A percentile compares a stretch with the other conserved stretches of the same genome.
phyloP scores from a whole-genome alignment of 2,329 filamentous ascomycete species.

The Colletotrichum costaricense region DNA sequence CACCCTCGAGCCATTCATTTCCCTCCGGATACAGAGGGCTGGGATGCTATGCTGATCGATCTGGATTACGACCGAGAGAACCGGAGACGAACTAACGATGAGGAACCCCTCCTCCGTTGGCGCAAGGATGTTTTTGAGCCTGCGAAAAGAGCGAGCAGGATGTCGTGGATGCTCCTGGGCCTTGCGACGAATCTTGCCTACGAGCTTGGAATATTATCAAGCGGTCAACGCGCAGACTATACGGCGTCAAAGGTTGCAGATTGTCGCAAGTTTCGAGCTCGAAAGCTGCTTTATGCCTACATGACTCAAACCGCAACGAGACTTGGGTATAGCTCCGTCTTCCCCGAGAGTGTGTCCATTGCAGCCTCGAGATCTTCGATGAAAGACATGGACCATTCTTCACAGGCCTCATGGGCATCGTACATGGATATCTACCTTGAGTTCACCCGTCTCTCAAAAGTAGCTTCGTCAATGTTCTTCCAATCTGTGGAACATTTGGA shows the following conservation, averaged over 20 bases:
- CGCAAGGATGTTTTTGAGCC: slow-evolving; percentile 41
- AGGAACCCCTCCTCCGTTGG: slow-evolving; percentile 38
- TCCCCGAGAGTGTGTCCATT: slow-evolving; percentile 27
- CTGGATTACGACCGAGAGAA: neutral
- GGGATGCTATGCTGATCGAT: neutral
- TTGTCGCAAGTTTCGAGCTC: slow-evolving; percentile 14
- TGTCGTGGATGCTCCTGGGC: slow-evolving; percentile 43
- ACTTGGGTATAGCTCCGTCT: slow-evolving; percentile 15
- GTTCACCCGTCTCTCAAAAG: neutral
- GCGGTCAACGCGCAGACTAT: neutral
- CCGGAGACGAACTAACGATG: neutral
- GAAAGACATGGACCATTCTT: neutral
- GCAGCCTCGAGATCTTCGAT: neutral
- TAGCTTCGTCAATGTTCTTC: neutral
- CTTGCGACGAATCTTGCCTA: slow-evolving; percentile 38
- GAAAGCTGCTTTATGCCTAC: slow-evolving; percentile 38
- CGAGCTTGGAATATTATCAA: slow-evolving; percentile 38
- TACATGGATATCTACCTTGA: neutral
- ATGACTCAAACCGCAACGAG: slow-evolving; percentile 36
- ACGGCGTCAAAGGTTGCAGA: neutral
- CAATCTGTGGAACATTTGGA: neutral
- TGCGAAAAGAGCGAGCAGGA: slow-evolving; percentile 40
- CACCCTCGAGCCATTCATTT: slow-evolving; percentile 39
- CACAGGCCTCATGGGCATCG: neutral
- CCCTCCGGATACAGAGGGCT: slow-evolving; percentile 9